A percentile compares a stretch with the other conserved stretches of the same genome.
Conservation (phyloP, 2,329 filamentous ascomycete species). For the Incumbomyces lentus region DNA sequence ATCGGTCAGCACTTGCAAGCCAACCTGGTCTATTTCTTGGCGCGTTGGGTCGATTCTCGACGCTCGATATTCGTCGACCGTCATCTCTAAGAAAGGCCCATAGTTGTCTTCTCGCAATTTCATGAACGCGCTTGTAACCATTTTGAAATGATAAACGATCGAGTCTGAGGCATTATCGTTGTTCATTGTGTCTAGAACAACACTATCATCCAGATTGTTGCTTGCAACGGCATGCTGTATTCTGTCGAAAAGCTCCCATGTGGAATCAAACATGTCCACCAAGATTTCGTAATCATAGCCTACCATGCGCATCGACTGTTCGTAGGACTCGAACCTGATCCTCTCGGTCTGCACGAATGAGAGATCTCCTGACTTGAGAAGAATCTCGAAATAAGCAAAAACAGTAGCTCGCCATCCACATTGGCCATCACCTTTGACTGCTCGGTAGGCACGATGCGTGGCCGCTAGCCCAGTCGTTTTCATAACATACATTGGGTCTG, state of each 20-base stretch:
- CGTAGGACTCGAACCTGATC: constrained; percentile 60
- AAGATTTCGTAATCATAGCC: constrained; percentile 61
- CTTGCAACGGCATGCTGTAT: constrained; percentile 48
- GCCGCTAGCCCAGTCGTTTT: constrained; percentile 81
- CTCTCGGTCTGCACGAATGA: constrained; percentile 59
- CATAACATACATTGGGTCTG: constrained; percentile 70
- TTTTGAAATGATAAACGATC: constrained; percentile 74
- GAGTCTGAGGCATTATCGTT: constrained; percentile 54
- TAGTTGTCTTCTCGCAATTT: constrained; percentile 62
- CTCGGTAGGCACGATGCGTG: constrained; percentile 79
- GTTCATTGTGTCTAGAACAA: constrained; percentile 64
- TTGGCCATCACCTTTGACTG: constrained; percentile 83
- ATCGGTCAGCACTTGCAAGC: constrained; percentile 65
- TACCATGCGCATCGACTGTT: constrained; percentile 57
- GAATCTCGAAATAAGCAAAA: constrained; percentile 84
- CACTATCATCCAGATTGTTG: constrained; percentile 46
- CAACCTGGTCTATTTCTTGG: constrained; percentile 85
- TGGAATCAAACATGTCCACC: constrained; percentile 75
- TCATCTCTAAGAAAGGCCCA: constrained; percentile 57
- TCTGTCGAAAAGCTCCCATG: constrained; percentile 55
- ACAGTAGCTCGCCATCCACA: constrained; percentile 98
- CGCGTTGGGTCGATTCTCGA: constrained; percentile 62
- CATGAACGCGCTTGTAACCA: constrained; percentile 76
- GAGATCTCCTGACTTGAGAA: constrained; percentile 58
- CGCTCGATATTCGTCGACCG: constrained; percentile 58